phyloP scores from a whole-genome alignment of 305 asterid species.

The Striga hermonthica region DNA sequence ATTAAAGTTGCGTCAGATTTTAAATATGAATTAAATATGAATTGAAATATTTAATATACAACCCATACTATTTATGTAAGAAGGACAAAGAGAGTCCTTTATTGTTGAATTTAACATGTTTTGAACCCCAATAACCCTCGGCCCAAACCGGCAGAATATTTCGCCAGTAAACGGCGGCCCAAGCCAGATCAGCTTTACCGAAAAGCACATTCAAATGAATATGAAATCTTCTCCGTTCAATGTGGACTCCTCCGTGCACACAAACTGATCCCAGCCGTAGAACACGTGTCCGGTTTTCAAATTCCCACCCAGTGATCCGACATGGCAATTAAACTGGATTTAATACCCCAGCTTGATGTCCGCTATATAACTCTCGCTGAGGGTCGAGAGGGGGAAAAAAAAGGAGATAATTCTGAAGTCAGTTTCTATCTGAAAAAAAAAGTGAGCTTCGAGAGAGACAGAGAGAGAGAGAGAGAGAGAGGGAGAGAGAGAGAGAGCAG shows the following conservation, averaged over 20 bases:
- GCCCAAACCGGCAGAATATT: slow-evolving; percentile 14
- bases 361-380: slow-evolving; percentile 43
- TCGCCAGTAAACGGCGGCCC: slow-evolving; percentile 27
- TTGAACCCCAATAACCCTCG: background rate
- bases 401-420: slow-evolving; percentile 1
- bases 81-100: too few species aligned
- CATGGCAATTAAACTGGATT: slow-evolving; percentile 61
- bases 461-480: background rate
- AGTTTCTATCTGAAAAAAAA: slow-evolving; percentile 19
- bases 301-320: slow-evolving; percentile 53
- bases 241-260: background rate
- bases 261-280: slow-evolving; percentile 37
- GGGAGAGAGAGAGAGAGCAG: background rate
- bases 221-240: slow-evolving; percentile 37
- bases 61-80: too few species aligned
- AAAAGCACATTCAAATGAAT: slow-evolving; percentile 25
- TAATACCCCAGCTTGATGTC: slow-evolving; percentile 69
- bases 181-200: too few species aligned
- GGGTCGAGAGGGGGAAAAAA: slow-evolving; percentile 10
- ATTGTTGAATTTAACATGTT: too few species aligned
- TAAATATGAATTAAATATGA: too few species aligned
- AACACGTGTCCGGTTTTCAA: slow-evolving; percentile 26
- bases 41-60: too few species aligned
- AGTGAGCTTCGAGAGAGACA: slow-evolving; percentile 29
- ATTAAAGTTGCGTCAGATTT: too few species aligned